Evolutionary conservation across 1,284 basidiomycete genomes (phyloP), one percentile per base, ranked within the genome.

Genomic region (Neonothopanus nambi): DNA sequence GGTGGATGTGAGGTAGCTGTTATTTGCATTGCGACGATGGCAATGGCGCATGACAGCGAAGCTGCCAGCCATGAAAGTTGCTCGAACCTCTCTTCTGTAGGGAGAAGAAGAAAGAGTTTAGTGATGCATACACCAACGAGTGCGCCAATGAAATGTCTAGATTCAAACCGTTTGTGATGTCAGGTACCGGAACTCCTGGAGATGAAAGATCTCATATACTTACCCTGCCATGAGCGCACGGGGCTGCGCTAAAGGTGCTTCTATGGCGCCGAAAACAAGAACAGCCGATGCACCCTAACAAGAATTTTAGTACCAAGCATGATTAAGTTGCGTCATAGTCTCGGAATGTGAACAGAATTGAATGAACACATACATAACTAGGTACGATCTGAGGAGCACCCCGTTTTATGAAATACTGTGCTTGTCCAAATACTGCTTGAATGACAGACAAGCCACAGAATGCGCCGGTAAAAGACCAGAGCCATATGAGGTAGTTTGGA

Each of bases 1-100:
- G 85, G 85, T 4, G 84, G 85, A 63, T 87, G 84, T 1, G 77
- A 77, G 0, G 81, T 82, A 1, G 70, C 69, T 1, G 82, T 82
- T 28, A 85, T 69, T 60, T 84, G 75, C 79, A 82, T 82, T 3
- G 73, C 65, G 3, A 82, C 74, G 28, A 84, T 65, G 17, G 81
- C 64, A 8, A 73, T 63, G 0, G 81, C 78, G 58, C 80, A 79
- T 1, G 77, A 69, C 5, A 86, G 66, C 0, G 80, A 81, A 3
- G 75, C 84, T 43, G 79, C 79, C 18, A 85, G 67, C 80, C 82
- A 86, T 35, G 73, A 63, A 8, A 80, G 64, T 5, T 78, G 67
- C 35, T 74, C 57, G 57, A 79, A 77, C 17, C 68, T 64, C 55
- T 78, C 70, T 57, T 80, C 74, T 5, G 72, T 69, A 3, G 71